Evolutionary conservation across 1,284 basidiomycete species (phyloP), one percentile per base, ranked within the genome.

Genomic region (Melampsora medusae): DNA sequence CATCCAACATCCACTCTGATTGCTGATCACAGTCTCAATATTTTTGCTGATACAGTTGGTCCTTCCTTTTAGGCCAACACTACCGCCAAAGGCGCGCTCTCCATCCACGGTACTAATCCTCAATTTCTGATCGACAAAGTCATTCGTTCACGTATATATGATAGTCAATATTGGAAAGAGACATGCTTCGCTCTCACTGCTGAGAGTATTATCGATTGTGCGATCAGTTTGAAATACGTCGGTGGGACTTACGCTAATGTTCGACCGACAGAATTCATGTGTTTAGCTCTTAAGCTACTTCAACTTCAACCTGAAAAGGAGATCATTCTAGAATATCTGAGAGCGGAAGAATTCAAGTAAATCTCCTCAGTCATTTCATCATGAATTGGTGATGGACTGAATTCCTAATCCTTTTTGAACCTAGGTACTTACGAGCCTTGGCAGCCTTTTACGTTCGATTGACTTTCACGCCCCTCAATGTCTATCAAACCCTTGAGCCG

Each of bases 291-390:
- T 79, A 99, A 99, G 83, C 86, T 99, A 72, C 86, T 99, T 35
- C 97, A 99, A 84, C 90, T 99, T 65, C 96, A 99, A 82, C 97
- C 97, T 0, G 92, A 98, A 84, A 93, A 93, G 82, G 93, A 96
- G 83, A 98, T 99, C 78, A 83, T 99, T 65, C 85, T 97, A 4
- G 97, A 98, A 81, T 99, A 99, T 82, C 85, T 99, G 25, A 88
- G 90, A 77, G 93, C 92, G 2, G 92, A 96, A 78, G 96, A 99
- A 82, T 98, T 98, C 88, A 99, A 99, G 94, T 96, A 81, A 79
- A 91, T 86, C 46, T 14, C 5, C n/a, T n/a, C 61, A 22, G 14
- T n/a, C 12, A 53, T 67, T 25, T 56, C 69, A 38, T 14, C 14
- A 49, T 64, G 22, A 35, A 22, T n/a, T 10, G 6, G 1, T 28